A percentile compares a stretch with the other conserved stretches of the same genome.
These are phyloP conservation scores for Colletotrichum tabaci DNA, from an alignment of 2,329 filamentous ascomycete species.

Conservation along the genomic window DNA sequence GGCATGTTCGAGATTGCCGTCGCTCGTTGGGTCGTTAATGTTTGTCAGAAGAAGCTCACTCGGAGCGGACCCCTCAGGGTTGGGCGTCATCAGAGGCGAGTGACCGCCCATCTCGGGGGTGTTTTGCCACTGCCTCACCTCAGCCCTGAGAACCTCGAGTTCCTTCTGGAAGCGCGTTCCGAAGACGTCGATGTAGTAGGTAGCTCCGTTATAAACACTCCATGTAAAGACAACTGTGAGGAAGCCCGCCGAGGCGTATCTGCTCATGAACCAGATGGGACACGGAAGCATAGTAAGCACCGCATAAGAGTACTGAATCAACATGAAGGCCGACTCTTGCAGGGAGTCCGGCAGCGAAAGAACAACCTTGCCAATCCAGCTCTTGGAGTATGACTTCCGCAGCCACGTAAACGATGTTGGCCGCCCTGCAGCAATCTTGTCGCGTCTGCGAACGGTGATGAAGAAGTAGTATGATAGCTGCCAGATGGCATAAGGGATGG, in stretches of 20 bases:
- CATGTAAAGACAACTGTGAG: conserved; percentile 88
- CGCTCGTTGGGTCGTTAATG: conserved; percentile 42
- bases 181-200: conserved; percentile 98
- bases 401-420: conserved; percentile 99
- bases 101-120: conserved; percentile 64
- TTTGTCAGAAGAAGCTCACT: conserved; percentile 28
- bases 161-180: conserved; percentile 98
- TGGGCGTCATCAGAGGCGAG: conserved; percentile 57
- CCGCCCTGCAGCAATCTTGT: conserved; percentile 95
- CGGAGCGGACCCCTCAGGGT: conserved; percentile 40
- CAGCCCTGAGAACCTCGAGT: conserved; percentile 87
- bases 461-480: conserved; percentile 94
- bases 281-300: conserved; percentile 95
- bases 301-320: conserved; percentile 94
- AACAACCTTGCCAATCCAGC: conserved; percentile 89
- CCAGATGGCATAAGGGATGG: conserved; percentile 93
- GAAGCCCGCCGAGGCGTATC: conserved; percentile 83
- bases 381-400: conserved; percentile 89
- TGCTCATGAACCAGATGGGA: conserved; percentile 93
- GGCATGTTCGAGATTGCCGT: conserved; percentile 36
- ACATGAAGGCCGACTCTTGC: conserved; percentile 94
- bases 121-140: conserved; percentile 90
- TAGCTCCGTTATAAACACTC: conserved; percentile 97
- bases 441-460: conserved; percentile 93
- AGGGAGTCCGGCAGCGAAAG: conserved; percentile 80